phyloP scores from a whole-genome alignment of 768 basidiomycete genomes.

The Gymnopilus junonius region DNA sequence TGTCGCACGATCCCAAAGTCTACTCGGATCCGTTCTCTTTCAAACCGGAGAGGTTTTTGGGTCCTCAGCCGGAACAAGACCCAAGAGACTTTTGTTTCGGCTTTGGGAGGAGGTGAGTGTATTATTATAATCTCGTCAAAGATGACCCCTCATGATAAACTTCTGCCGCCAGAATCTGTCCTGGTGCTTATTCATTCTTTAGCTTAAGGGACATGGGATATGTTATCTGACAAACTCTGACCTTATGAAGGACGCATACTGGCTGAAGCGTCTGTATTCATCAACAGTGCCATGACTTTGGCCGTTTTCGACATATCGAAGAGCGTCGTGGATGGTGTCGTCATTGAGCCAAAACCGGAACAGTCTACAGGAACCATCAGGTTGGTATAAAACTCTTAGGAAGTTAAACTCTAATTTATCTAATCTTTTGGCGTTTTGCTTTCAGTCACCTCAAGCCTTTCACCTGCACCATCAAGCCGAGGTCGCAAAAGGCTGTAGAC shows the following conservation, averaged over 20 bases:
- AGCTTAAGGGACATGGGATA: background rate
- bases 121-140: background rate
- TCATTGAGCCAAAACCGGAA: conserved; percentile 39
- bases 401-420: background rate
- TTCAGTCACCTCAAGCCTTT: conserved; percentile 46
- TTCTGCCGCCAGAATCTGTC: conserved; percentile 31
- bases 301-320: conserved; percentile 45
- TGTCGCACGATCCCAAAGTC: conserved; percentile 43
- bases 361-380: conserved; percentile 52
- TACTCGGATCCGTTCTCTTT: conserved; percentile 46
- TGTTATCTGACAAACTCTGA: background rate
- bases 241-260: conserved; percentile 33
- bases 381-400: conserved; percentile 24
- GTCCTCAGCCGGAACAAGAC: conserved; percentile 43
- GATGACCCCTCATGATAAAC: background rate
- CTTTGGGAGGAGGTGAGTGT: conserved; percentile 50
- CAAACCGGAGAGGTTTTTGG: conserved; percentile 52
- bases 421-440: background rate
- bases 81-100: conserved; percentile 54
- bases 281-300: conserved; percentile 44
- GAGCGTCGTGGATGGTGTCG: conserved; percentile 25
- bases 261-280: conserved; percentile 47
- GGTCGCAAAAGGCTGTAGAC: conserved; percentile 41
- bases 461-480: conserved; percentile 43
- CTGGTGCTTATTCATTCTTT: conserved; percentile 24